phyloP scores from a whole-genome alignment of 306 rosid species.

The Hippophae tibetana region DNA sequence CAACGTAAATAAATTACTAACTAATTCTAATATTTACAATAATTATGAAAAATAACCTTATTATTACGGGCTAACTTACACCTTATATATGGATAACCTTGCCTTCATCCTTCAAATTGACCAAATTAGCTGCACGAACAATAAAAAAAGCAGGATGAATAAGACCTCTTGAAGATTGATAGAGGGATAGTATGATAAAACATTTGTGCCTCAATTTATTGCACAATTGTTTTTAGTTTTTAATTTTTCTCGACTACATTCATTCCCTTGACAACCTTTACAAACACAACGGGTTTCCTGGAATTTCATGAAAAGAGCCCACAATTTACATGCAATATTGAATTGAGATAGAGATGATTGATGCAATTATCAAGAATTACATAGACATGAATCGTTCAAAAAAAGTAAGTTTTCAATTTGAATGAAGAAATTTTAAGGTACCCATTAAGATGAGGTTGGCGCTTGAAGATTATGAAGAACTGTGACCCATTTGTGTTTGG shows the following conservation, averaged over 20 bases:
- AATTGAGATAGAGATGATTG: too few relatives aligned
- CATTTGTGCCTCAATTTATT: constrained; percentile 32
- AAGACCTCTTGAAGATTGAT: constrained; percentile 51
- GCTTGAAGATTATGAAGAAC: constrained; percentile 69
- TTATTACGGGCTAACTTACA: too few relatives aligned
- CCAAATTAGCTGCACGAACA: constrained; percentile 7
- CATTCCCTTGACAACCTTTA: constrained; percentile 69
- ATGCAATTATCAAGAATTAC: too few relatives aligned
- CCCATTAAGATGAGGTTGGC: constrained; percentile 34
- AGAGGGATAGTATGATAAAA: too few relatives aligned
- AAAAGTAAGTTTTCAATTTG: neutral
- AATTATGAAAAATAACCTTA: too few relatives aligned
- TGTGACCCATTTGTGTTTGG: constrained; percentile 97
- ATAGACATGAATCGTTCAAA: neutral
- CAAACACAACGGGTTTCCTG: constrained; percentile 93
- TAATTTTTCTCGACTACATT: constrained; percentile 71
- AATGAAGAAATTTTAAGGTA: constrained; percentile 21
- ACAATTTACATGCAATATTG: too few relatives aligned
- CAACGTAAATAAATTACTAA: too few relatives aligned
- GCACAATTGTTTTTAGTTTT: constrained; percentile 46
- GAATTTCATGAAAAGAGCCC: constrained; percentile 6
- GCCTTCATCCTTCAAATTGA: too few relatives aligned
- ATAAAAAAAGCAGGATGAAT: constrained; percentile 54
- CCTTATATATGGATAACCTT: too few relatives aligned
- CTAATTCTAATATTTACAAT: too few relatives aligned